Percentiles rank a stretch among this genome's conserved stretches.
Conservation (phyloP, 345 rosid genomes). For the Eucalyptus curtisii region DNA sequence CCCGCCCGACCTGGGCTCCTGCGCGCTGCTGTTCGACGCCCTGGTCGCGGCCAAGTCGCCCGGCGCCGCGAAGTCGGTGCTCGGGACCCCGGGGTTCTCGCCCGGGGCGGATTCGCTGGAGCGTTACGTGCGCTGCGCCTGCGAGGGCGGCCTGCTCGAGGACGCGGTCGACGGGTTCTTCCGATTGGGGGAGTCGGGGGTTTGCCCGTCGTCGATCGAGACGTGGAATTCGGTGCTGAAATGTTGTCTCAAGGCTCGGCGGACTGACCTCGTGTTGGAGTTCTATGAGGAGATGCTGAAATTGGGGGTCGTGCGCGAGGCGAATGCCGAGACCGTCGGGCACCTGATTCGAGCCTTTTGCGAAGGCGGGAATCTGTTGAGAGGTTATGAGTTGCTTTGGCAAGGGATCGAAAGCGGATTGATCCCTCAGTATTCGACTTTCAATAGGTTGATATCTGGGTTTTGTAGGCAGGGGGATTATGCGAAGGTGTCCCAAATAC, state of each 20-base stretch:
- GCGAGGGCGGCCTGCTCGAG: slow-evolving; percentile 28
- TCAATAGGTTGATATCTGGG: slow-evolving; percentile 20
- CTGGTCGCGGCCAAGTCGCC: slow-evolving; percentile 50
- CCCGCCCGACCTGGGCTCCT: slow-evolving; percentile 28
- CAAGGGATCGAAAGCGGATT: slow-evolving; percentile 31
- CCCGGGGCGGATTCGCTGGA: slow-evolving; percentile 25
- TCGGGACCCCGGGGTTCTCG: slow-evolving; percentile 17
- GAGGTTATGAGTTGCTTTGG: slow-evolving; percentile 39
- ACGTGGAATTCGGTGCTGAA: slow-evolving; percentile 45
- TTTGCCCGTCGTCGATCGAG: slow-evolving; percentile 1
- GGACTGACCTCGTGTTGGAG: slow-evolving; percentile 38
- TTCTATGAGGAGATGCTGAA: slow-evolving; percentile 32
- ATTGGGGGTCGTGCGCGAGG: slow-evolving; percentile 10
- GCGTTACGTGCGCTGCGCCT: slow-evolving; percentile 37
- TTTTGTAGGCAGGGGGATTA: slow-evolving; percentile 11
- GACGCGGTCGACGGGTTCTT: slow-evolving; percentile 28
- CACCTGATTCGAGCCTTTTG: slow-evolving; percentile 37
- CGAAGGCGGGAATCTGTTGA: slow-evolving; percentile 7
- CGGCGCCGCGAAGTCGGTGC: slow-evolving; percentile 29
- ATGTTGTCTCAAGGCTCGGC: slow-evolving; percentile 19
- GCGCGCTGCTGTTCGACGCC: slow-evolving; percentile 35
- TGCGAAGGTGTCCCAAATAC: slow-evolving; percentile 30
- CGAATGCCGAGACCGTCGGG: slow-evolving; percentile 18
- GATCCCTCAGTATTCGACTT: slow-evolving; percentile 9
- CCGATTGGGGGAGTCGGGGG: slow-evolving; percentile 14